Conservation (phyloP, 345 rosid species). For the Nasturtium officinale region DNA sequence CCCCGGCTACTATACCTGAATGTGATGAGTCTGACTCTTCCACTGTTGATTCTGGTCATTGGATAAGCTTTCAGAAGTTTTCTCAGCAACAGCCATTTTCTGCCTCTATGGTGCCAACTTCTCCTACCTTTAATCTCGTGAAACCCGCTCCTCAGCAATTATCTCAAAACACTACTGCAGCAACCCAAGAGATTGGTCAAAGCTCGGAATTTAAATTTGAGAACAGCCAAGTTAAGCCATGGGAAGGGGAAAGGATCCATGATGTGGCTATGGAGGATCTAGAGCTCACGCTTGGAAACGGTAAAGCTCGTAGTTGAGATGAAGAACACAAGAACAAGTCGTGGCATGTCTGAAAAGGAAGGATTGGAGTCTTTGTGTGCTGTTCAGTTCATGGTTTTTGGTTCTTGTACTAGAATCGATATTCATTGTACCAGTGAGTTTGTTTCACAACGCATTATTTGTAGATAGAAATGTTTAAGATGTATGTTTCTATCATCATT, state of each 20-base stretch:
- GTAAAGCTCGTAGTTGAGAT: conserved; percentile 53
- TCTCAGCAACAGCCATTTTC: conserved; percentile 49
- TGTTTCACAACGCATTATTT: conserved; percentile 42
- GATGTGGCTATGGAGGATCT: conserved; percentile 94
- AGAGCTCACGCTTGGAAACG: conserved; percentile 91
- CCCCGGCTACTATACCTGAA: conserved; percentile 90
- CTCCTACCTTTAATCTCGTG: conserved; percentile 89
- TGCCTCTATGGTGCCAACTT: conserved; percentile 59
- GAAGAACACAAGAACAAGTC: conserved; percentile 7
- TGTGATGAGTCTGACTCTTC: conserved; percentile 95
- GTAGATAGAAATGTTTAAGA: conserved; percentile 42
- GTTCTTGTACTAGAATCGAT: conserved; percentile 33
- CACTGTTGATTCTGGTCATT: conserved; percentile 90
- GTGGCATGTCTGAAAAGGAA: conserved; percentile 22
- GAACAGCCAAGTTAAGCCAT: conserved; percentile 81
- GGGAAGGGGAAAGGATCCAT: conserved; percentile 99
- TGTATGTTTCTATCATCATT: conserved; percentile 32
- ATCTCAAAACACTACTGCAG: conserved; percentile 39
- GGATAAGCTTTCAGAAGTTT: conserved; percentile 85
- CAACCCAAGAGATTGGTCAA: conserved; percentile 61
- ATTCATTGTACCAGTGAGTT: conserved; percentile 36
- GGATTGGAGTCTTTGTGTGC: conserved; percentile 26
- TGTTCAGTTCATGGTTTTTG: conserved; percentile 38
- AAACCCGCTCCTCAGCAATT: conserved; percentile 61
- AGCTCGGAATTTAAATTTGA: conserved; percentile 74